Percentiles rank a stretch among this genome's conserved stretches.
Evolutionary conservation across 179 eudicot genomes (phyloP).

Genomic region (Spinacia oleracea): DNA sequence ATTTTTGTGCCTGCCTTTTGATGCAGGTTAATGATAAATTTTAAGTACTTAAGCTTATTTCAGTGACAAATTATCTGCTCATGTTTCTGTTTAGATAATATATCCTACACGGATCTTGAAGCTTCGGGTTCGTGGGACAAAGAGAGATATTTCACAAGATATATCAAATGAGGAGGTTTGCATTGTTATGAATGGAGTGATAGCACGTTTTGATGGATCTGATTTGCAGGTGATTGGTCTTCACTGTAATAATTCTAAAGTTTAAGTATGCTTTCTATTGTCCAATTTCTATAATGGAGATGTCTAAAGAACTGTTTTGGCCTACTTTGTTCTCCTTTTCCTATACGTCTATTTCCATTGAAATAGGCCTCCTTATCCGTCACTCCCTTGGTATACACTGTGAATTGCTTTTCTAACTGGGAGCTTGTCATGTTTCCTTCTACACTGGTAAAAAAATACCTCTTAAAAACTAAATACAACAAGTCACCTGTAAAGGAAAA

Average conservation of each 20-base stretch:
- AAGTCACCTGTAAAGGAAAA: background rate
- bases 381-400: background rate
- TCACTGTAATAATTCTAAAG: background rate
- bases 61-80: background rate
- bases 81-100: slow-evolving; percentile 50
- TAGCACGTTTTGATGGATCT: slow-evolving; percentile 91
- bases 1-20: background rate
- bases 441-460: background rate
- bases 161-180: slow-evolving; percentile 85
- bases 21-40: background rate
- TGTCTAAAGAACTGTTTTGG: background rate
- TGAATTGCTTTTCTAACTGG: background rate
- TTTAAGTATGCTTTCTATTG: background rate
- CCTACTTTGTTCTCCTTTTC: background rate
- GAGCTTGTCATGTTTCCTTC: background rate
- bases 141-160: slow-evolving; percentile 63
- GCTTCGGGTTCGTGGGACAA: slow-evolving; percentile 80
- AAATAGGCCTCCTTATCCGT: background rate
- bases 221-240: slow-evolving; percentile 65
- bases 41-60: background rate
- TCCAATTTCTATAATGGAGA: background rate
- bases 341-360: background rate
- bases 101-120: slow-evolving; percentile 65
- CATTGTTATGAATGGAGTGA: slow-evolving; percentile 71
- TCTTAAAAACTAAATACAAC: background rate